phyloP scores from a whole-genome alignment of 192 early-diverging fungal genomes.

The Funneliformis geosporum region DNA sequence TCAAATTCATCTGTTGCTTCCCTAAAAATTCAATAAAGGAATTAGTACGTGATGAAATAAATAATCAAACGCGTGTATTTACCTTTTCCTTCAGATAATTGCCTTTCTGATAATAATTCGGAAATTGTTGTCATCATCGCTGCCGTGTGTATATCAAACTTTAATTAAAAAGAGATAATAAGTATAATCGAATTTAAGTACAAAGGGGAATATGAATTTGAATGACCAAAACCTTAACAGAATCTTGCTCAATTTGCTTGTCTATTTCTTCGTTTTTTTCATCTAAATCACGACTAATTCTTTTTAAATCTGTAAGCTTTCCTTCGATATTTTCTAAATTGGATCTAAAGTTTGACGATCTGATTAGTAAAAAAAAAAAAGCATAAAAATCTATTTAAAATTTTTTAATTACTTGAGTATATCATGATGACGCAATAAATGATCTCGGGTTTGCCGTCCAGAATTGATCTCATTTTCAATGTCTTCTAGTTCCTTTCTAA shows the following conservation, averaged over 20 bases:
- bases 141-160: neutral
- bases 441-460: neutral
- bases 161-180: neutral
- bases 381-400: neutral
- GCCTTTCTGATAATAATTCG: constrained; percentile 4
- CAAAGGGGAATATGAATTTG: neutral
- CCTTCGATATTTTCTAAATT: constrained; percentile 8
- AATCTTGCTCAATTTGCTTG: constrained; percentile 9
- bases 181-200: neutral
- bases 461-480: constrained; percentile 8
- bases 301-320: neutral
- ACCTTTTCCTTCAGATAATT: neutral
- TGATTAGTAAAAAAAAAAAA: neutral
- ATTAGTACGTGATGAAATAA: neutral
- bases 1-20: constrained; percentile 14
- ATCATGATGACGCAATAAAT: neutral
- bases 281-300: constrained; percentile 19
- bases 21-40: neutral
- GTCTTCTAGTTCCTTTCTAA: constrained; percentile 8
- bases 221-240: constrained; percentile 9
- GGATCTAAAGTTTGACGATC: neutral
- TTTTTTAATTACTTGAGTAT: constrained; percentile 5
- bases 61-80: neutral
- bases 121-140: neutral
- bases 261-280: constrained; percentile 5